These are phyloP conservation scores for Recurvomyces mirabilis DNA, from an alignment of 495 filamentous ascomycete genomes.

Conservation along the genomic window DNA sequence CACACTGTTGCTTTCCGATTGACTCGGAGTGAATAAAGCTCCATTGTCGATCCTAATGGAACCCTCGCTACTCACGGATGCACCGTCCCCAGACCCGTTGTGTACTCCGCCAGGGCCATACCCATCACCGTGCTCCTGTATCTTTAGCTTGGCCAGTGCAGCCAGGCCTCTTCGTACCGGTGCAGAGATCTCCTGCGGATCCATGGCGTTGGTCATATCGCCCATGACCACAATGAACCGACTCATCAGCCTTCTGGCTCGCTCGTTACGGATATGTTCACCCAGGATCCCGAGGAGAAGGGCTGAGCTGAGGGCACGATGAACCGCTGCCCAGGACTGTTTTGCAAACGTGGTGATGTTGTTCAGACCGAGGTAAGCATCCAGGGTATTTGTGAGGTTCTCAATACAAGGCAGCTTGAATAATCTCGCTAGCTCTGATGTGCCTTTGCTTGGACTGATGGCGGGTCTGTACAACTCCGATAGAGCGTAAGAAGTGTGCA, in stretches of 20 bases:
- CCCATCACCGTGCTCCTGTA: constrained; percentile 4
- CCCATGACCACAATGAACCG: constrained; percentile 27
- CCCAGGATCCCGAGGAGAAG: constrained; percentile 53
- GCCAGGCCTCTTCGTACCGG: constrained; percentile 28
- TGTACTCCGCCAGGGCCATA: background rate
- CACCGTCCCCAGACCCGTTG: background rate
- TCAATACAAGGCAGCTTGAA: constrained; percentile 47
- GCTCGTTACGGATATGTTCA: constrained; percentile 35
- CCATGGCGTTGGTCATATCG: constrained; percentile 27
- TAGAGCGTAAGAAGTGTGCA: constrained; percentile 47
- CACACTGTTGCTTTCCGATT: background rate
- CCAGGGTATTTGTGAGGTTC: constrained; percentile 53
- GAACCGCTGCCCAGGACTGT: constrained; percentile 55
- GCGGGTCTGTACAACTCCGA: constrained; percentile 51
- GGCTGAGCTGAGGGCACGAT: constrained; percentile 53
- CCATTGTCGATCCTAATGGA: constrained; percentile 6
- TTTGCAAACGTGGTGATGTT: constrained; percentile 53
- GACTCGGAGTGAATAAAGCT: constrained; percentile 9
- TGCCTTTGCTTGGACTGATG: constrained; percentile 38
- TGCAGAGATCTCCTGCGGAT: constrained; percentile 29
- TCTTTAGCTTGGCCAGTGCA: constrained; percentile 23
- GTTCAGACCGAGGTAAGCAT: constrained; percentile 58
- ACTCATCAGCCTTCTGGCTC: constrained; percentile 24
- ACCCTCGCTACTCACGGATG: constrained; percentile 3
- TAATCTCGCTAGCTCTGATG: constrained; percentile 31